These are phyloP conservation scores for Arthroderma sp. DNA, from an alignment of 2,329 filamentous ascomycete species.

Conservation along the genomic window DNA sequence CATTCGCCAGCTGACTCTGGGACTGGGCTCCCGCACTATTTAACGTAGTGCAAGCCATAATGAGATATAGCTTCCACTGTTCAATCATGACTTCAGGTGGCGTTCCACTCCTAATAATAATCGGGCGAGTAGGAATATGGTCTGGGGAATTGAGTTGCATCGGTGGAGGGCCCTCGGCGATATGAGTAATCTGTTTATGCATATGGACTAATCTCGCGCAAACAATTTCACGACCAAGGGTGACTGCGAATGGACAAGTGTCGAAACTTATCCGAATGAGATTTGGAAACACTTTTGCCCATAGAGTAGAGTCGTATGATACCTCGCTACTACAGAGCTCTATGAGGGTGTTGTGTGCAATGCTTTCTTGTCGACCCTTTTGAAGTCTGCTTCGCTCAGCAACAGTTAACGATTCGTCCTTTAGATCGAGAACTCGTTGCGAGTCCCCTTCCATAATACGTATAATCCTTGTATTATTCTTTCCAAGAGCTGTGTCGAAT, in stretches of 20 bases:
- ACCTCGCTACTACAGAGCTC: constrained; percentile 93
- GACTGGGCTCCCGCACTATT: constrained; percentile 62
- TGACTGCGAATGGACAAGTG: constrained; percentile 81
- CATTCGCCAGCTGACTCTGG: constrained; percentile 47
- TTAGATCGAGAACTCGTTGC: constrained; percentile 76
- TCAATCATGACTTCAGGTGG: constrained; percentile 76
- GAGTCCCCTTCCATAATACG: constrained; percentile 86
- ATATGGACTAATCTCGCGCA: constrained; percentile 88
- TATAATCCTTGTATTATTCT: constrained; percentile 70
- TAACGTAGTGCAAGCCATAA: constrained; percentile 92
- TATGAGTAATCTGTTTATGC: constrained; percentile 67
- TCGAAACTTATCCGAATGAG: constrained; percentile 83
- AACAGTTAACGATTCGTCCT: constrained; percentile 70
- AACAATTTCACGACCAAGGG: constrained; percentile 78
- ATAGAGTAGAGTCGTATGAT: constrained; percentile 85
- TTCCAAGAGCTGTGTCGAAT: constrained; percentile 79
- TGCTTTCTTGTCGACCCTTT: constrained; percentile 73
- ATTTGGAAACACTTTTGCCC: constrained; percentile 98
- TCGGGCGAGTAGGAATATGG: constrained; percentile 27
- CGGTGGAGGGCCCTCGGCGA: constrained; percentile 49
- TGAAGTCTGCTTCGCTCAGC: constrained; percentile 87
- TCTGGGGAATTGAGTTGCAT: constrained; percentile 25
- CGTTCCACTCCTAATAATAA: constrained; percentile 37
- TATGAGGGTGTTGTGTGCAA: constrained; percentile 72
- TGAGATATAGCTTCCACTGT: constrained; percentile 95